Conservation (phyloP, 176 grass and related monocot species). For the Carex cristatella region DNA sequence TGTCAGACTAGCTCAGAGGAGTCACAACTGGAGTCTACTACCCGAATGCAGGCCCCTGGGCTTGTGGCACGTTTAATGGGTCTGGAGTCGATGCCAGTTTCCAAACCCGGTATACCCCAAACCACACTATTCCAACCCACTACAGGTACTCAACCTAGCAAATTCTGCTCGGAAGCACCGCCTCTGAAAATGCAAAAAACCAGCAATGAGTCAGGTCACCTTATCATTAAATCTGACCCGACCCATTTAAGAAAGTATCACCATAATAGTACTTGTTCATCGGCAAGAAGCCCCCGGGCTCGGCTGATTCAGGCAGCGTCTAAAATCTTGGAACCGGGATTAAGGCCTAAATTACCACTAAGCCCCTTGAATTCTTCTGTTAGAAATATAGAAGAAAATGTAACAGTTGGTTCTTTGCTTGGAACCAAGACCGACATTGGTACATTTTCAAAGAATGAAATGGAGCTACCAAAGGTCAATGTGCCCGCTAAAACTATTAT, state of each 20-base stretch:
- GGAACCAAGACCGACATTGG: slow-evolving; percentile 6
- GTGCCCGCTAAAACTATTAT: background rate
- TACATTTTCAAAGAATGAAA: slow-evolving; percentile 18
- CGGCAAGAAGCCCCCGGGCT: slow-evolving; percentile 21
- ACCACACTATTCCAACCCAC: background rate
- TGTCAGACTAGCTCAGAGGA: slow-evolving; percentile 6
- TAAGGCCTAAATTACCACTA: slow-evolving; percentile 29
- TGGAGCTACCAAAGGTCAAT: background rate
- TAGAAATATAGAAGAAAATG: slow-evolving; percentile 12
- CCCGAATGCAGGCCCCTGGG: slow-evolving; percentile 27
- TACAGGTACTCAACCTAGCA: background rate
- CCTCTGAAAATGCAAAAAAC: slow-evolving; percentile 80
- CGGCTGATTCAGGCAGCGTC: slow-evolving; percentile 59
- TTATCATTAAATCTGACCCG: background rate
- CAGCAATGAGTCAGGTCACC: slow-evolving; percentile 18
- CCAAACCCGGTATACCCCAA: slow-evolving; percentile 8
- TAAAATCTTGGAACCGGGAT: slow-evolving; percentile 52
- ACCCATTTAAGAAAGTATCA: slow-evolving; percentile 28
- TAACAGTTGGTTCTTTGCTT: slow-evolving; percentile 1
- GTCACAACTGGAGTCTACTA: background rate
- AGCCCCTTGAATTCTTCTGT: slow-evolving; percentile 20
- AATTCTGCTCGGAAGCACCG: slow-evolving; percentile 20
- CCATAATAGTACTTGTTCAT: slow-evolving; percentile 42
- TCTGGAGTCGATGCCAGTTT: slow-evolving; percentile 63
- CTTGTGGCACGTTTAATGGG: slow-evolving; percentile 94